A percentile compares a stretch with the other conserved stretches of the same genome.
Conservation (phyloP, 495 filamentous ascomycete species). For the Pyrenula massariospora region DNA sequence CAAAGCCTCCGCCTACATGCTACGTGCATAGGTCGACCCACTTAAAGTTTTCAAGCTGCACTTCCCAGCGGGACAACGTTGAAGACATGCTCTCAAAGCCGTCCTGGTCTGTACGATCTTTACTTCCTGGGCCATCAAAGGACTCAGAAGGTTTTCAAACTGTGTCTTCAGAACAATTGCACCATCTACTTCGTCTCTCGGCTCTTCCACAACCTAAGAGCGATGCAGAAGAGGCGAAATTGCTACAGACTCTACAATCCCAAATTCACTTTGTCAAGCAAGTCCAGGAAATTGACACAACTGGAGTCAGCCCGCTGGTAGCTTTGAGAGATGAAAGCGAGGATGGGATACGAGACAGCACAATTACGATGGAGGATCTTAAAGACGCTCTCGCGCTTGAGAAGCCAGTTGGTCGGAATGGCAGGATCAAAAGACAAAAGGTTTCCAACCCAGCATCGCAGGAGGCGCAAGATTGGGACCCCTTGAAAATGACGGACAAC, state of each 20-base stretch:
- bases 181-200: slow-evolving; percentile 82
- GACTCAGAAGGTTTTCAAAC: slow-evolving; percentile 16
- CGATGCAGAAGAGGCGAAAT: slow-evolving; percentile 41
- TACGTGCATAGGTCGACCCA: not conserved
- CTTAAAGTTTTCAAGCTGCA: not conserved
- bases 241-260: slow-evolving; percentile 63
- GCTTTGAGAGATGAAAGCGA: slow-evolving; percentile 73
- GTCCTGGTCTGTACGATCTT: slow-evolving; percentile 74
- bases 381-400: slow-evolving; percentile 41
- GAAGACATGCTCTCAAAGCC: slow-evolving; percentile 54
- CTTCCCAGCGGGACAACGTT: slow-evolving; percentile 19
- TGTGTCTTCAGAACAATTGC: slow-evolving; percentile 46
- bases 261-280: slow-evolving; percentile 84
- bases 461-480: slow-evolving; percentile 11
- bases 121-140: slow-evolving; percentile 44
- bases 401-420: slow-evolving; percentile 36
- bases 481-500: not conserved
- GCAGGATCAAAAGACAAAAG: slow-evolving; percentile 66
- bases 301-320: slow-evolving; percentile 55
- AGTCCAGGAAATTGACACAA: slow-evolving; percentile 70
- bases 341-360: slow-evolving; percentile 37
- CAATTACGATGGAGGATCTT: slow-evolving; percentile 39
- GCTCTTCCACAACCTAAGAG: slow-evolving; percentile 65
- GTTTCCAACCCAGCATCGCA: slow-evolving; percentile 83
- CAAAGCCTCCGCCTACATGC: not conserved